phyloP scores from a whole-genome alignment of 78 protist species.

The Reticulomyxa filosa region DNA sequence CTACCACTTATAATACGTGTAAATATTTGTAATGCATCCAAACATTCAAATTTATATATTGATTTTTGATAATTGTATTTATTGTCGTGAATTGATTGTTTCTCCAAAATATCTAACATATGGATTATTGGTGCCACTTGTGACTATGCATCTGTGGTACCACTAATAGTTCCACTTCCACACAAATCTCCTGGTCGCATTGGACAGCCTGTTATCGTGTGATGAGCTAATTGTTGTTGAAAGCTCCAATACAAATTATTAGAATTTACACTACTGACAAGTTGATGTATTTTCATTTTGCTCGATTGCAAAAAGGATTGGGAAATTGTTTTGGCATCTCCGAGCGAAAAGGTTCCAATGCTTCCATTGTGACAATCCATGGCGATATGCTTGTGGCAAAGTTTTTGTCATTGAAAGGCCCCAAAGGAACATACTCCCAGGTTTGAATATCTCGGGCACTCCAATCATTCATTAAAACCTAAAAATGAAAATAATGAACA shows the following conservation, averaged over 20 bases:
- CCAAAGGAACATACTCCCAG: slow-evolving; percentile 78
- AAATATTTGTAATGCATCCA: too few species aligned
- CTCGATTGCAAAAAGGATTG: too few species aligned
- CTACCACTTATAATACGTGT: too few species aligned
- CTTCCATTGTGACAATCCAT: slow-evolving; percentile 80
- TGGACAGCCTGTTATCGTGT: slow-evolving; percentile 60
- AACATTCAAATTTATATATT: too few species aligned
- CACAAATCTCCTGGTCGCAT: slow-evolving; percentile 60
- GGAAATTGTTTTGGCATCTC: too few species aligned
- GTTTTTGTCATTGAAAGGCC: slow-evolving; percentile 75
- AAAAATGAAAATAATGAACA: background rate
- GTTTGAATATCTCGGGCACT: slow-evolving; percentile 44
- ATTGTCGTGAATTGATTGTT: too few species aligned
- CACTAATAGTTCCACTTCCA: slow-evolving; percentile 81
- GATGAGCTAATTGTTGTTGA: slow-evolving; percentile 73
- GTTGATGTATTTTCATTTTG: too few species aligned
- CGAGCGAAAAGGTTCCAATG: slow-evolving; percentile 66
- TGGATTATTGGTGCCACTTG: too few species aligned
- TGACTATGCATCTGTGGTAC: too few species aligned
- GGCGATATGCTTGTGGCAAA: slow-evolving; percentile 76
- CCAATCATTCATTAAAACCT: slow-evolving; percentile 70
- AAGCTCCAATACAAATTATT: slow-evolving; percentile 60
- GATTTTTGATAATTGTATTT: too few species aligned
- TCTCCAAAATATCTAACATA: too few species aligned
- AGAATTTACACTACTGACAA: background rate